Conservation (phyloP, 345 rosid species). For the Brassica nigra region DNA sequence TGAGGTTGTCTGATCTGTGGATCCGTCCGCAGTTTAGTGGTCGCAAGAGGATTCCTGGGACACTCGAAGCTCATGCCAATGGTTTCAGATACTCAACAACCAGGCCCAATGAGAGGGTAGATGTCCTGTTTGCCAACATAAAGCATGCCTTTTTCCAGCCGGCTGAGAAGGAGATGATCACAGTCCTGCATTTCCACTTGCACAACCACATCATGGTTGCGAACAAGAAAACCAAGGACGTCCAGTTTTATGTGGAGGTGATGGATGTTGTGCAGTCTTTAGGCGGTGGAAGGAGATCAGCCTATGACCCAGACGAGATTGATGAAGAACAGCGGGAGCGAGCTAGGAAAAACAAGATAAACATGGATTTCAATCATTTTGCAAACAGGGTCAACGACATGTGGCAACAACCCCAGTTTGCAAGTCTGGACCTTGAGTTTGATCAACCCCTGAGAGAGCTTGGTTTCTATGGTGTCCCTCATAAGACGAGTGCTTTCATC, state of each 20-base stretch:
- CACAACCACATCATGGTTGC: constrained; percentile 98
- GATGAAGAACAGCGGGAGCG: constrained; percentile 95
- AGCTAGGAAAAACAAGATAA: constrained; percentile 79
- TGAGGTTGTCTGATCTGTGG: constrained; percentile 80
- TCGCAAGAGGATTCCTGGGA: constrained; percentile 83
- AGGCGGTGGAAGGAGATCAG: constrained; percentile 87
- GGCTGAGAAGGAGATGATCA: constrained; percentile 92
- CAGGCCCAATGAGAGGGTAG: constrained; percentile 82
- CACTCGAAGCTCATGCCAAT: constrained; percentile 83
- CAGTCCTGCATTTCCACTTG: constrained; percentile 81
- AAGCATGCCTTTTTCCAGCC: constrained; percentile 96
- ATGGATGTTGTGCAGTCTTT: constrained; percentile 88
- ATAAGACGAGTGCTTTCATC: constrained; percentile 76
- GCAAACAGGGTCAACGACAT: constrained; percentile 29
- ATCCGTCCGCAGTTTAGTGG: constrained; percentile 87
- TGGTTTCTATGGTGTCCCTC: constrained; percentile 93
- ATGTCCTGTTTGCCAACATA: constrained; percentile 76
- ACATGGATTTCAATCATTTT: constrained; percentile 82
- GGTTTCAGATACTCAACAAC: constrained; percentile 83
- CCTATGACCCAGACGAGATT: constrained; percentile 94
- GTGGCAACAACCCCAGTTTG: too few species aligned
- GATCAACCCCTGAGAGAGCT: constrained; percentile 94
- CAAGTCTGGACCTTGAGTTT: constrained; percentile 64
- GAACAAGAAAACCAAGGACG: constrained; percentile 89
- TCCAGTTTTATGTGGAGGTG: constrained; percentile 89